These are phyloP conservation scores for Aspergillus diversus DNA, from an alignment of 495 filamentous ascomycete species.

Conservation along the genomic window DNA sequence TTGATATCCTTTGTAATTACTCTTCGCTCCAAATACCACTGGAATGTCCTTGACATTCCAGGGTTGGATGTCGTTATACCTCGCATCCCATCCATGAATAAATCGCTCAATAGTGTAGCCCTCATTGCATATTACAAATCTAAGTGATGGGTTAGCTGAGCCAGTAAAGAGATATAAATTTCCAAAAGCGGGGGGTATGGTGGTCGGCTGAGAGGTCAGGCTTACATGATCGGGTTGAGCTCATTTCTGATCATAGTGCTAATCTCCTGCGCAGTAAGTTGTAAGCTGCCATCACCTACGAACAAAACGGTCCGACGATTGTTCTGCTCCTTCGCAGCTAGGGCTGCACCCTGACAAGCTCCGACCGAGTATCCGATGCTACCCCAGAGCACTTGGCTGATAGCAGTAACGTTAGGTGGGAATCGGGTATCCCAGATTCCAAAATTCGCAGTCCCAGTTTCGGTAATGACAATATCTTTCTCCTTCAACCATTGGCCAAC, in stretches of 20 bases:
- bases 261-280: constrained; percentile 84
- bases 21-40: constrained; percentile 66
- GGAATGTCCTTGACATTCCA: constrained; percentile 77
- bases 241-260: constrained; percentile 81
- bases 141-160: constrained; percentile 25
- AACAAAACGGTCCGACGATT: constrained; percentile 76
- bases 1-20: constrained; percentile 64
- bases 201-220: not conserved
- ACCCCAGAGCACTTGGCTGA: constrained; percentile 88
- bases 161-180: not conserved
- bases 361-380: constrained; percentile 85
- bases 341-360: constrained; percentile 73
- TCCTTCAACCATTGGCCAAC: constrained; percentile 76
- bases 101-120: constrained; percentile 62
- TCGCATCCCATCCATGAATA: constrained; percentile 66
- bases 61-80: constrained; percentile 77
- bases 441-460: constrained; percentile 89
- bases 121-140: constrained; percentile 63
- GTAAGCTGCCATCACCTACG: constrained; percentile 85
- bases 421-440: constrained; percentile 89
- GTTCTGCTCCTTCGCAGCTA: constrained; percentile 67
- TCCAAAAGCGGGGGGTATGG: constrained; percentile 13
- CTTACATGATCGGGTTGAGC: constrained; percentile 78
- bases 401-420: constrained; percentile 70
- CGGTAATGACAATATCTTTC: constrained; percentile 81